Percentiles rank a stretch among this genome's conserved stretches.
These are phyloP conservation scores for Phlebiopsis flavidoalba DNA, from an alignment of 768 basidiomycete genomes.

Conservation along the genomic window DNA sequence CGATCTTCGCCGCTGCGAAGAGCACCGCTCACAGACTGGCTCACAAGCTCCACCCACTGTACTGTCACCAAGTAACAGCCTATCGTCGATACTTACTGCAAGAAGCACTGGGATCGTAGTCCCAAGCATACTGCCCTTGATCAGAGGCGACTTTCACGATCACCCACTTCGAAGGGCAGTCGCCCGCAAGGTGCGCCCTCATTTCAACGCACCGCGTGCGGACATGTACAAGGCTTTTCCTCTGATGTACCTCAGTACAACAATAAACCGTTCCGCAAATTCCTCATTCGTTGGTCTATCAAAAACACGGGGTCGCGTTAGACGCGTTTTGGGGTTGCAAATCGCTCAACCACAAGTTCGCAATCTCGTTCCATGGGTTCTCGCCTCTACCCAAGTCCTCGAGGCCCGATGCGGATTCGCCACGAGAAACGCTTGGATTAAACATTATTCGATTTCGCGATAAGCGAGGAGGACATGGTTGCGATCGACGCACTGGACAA, in stretches of 20 bases:
- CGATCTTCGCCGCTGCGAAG: background rate
- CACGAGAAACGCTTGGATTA: conserved; percentile 65
- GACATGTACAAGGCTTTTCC: no score
- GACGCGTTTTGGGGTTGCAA: background rate
- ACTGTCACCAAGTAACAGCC: conserved; percentile 77
- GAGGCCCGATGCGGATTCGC: conserved; percentile 61
- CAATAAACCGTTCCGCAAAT: conserved; percentile 72
- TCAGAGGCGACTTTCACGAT: conserved; percentile 44
- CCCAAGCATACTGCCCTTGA: conserved; percentile 60
- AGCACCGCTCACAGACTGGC: background rate
- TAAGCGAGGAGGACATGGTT: conserved; percentile 60
- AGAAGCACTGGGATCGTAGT: conserved; percentile 32
- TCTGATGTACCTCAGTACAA: conserved; percentile 13
- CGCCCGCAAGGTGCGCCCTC: conserved; percentile 25
- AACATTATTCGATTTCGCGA: conserved; percentile 76
- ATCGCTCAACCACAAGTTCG: background rate
- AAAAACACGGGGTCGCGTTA: conserved; percentile 69
- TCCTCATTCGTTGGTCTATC: conserved; percentile 87
- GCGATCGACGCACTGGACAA: conserved; percentile 64
- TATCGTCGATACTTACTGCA: conserved; percentile 73
- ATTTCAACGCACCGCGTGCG: background rate
- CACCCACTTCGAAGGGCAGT: conserved; percentile 48
- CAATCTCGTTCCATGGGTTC: conserved; percentile 44
- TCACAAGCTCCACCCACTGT: conserved; percentile 68
- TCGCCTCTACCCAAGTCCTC: conserved; percentile 82